Evolutionary conservation across 2,329 filamentous ascomycete species (phyloP).

Genomic region (Cladobotryum protrusum): DNA sequence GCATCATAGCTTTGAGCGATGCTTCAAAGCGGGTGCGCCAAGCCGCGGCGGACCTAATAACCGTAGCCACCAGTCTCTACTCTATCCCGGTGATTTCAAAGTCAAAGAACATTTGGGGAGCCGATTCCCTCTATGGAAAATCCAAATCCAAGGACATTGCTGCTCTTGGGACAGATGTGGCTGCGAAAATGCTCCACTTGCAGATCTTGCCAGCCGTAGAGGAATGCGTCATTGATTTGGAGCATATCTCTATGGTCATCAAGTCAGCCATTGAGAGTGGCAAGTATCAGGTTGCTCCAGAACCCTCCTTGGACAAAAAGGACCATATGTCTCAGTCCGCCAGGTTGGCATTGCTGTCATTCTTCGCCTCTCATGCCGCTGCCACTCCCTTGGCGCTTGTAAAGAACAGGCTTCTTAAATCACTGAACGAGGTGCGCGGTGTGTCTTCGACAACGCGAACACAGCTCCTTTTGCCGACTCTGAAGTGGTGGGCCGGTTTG

Average conservation of each 20-base stretch:
- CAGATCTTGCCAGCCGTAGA: conserved; percentile 71
- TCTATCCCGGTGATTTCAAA: conserved; percentile 29
- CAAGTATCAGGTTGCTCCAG: conserved; percentile 29
- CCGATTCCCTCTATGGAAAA: conserved; percentile 59
- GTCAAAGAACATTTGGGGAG: conserved; percentile 50
- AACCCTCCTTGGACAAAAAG: conserved; percentile 43
- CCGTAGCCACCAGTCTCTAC: conserved; percentile 48
- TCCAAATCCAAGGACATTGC: conserved; percentile 38
- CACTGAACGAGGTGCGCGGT: conserved; percentile 66
- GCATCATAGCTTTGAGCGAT: conserved; percentile 68
- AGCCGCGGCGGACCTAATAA: conserved; percentile 63
- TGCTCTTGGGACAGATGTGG: conserved; percentile 53
- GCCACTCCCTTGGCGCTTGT: conserved; percentile 61
- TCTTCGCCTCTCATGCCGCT: conserved; percentile 66
- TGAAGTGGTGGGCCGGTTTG: conserved; percentile 62
- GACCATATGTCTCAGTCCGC: conserved; percentile 52
- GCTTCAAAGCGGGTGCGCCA: conserved; percentile 68
- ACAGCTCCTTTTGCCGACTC: conserved; percentile 66
- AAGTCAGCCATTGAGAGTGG: conserved; percentile 34
- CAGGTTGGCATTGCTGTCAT: conserved; percentile 60
- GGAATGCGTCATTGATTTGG: conserved; percentile 76
- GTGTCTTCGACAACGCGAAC: conserved; percentile 64
- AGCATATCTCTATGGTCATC: conserved; percentile 61
- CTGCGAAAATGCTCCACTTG: conserved; percentile 55
- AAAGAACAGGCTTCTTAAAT: conserved; percentile 64